phyloP scores from a whole-genome alignment of 164 flowering plant genomes.

The Aristolochia californica region DNA sequence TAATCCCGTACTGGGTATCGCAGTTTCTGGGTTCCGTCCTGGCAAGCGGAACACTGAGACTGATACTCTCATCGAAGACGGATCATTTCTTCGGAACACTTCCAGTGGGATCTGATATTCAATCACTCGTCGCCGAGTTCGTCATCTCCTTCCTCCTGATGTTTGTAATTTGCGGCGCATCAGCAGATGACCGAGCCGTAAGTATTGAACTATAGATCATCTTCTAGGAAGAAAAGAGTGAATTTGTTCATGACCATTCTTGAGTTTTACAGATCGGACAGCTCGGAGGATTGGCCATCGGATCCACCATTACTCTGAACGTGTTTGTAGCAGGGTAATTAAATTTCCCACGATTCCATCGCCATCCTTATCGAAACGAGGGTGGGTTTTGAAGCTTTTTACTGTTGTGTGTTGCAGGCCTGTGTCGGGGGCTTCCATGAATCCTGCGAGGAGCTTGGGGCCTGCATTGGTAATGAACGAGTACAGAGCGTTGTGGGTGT shows the following conservation, averaged over 20 bases:
- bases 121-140: slow-evolving; percentile 39
- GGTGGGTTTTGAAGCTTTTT: not conserved
- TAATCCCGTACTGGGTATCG: slow-evolving; percentile 23
- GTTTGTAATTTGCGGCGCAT: slow-evolving; percentile 52
- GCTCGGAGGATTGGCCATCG: slow-evolving; percentile 56
- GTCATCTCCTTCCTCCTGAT: slow-evolving; percentile 48
- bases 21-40: slow-evolving; percentile 40
- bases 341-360: too few species aligned
- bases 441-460: slow-evolving; percentile 69
- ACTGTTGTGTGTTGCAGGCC: slow-evolving; percentile 26
- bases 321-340: slow-evolving; percentile 65
- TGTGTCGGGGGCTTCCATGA: slow-evolving; percentile 84
- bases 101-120: slow-evolving; percentile 33
- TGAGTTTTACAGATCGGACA: slow-evolving; percentile 36
- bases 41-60: slow-evolving; percentile 34
- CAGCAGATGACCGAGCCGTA: slow-evolving; percentile 50
- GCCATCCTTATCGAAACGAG: not conserved
- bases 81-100: slow-evolving; percentile 34
- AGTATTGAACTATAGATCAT: not conserved
- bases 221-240: not conserved
- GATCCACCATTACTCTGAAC: slow-evolving; percentile 48
- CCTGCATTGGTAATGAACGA: slow-evolving; percentile 59
- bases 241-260: not conserved
- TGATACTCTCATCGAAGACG: slow-evolving; percentile 23
- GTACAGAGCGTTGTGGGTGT: slow-evolving; percentile 60